Evolutionary conservation across 2,329 filamentous ascomycete genomes (phyloP), one percentile per base, ranked within the genome.

Genomic region (Zasmidium cellare): DNA sequence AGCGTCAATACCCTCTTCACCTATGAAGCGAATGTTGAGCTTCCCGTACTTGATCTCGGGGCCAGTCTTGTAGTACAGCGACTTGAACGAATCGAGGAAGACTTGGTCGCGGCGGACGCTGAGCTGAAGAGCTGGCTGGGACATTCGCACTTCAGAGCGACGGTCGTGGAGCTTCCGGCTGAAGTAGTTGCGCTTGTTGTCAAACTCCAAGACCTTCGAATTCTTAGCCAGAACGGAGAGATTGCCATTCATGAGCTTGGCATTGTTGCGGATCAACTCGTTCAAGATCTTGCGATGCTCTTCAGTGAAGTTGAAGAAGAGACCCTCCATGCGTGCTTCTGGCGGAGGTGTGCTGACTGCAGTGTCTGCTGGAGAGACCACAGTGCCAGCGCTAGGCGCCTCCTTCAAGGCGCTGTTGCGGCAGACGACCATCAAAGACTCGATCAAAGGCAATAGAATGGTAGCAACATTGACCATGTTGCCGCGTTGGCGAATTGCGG

Each of bases 1-100:
- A 54, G 94, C 94, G 76, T 99, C 96, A 45, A 99, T 92, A 75
- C 96, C 94, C 74, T 99, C 94, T 77, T 99, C 94, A 31, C 92
- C 92, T 67, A 94, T 90, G 84, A 99, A 99, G 54, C 93, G 88
- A 68, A 99, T 96, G 74, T 92, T 99, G 63, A 99, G 85, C 77
- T 99, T 99, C 68, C 96, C 94, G 73, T 96, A 97, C 77, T 99
- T 99, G 86, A 99, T 96, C 77, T 99, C 96, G 63, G 97, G 92
- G 23, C 91, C 91, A 41, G 83, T 86, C 82, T 97, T 97, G 86
- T 94, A 99, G 77, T 96, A 97, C 46, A 99, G 83, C n/a, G 90
- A 92, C 75, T 92, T 94, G 86, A 96, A 99, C 0, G 94, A 99
- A 75, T 99, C 94, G 65, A 96, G 86, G 87, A 99, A 99, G 51